Conservation (phyloP, 257 asterid species). For the Solanum dulcamara region DNA sequence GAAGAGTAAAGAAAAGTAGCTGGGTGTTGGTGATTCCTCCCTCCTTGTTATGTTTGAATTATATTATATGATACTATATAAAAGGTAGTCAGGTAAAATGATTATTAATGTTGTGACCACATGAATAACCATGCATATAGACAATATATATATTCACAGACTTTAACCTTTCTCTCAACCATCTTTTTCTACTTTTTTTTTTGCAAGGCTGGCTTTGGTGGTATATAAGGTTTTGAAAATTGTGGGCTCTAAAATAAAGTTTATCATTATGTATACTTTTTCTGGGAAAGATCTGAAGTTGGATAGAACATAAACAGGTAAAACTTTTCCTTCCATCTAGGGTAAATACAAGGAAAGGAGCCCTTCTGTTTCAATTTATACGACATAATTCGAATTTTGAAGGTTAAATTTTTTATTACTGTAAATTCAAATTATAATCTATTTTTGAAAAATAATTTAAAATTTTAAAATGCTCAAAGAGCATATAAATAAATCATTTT, state of each 20-base stretch:
- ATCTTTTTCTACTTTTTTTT: not conserved
- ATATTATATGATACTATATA: not conserved
- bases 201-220: not conserved
- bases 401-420: not conserved
- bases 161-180: conserved; percentile 1
- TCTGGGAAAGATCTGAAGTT: not conserved
- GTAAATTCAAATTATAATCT: not conserved
- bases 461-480: not conserved
- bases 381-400: not conserved
- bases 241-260: not conserved
- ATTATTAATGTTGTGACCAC: not conserved
- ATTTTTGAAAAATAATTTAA: not conserved
- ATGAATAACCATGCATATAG: not conserved
- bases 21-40: too few relatives aligned
- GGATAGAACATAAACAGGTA: not conserved
- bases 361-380: not conserved
- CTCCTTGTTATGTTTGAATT: not conserved
- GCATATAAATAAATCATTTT: too few relatives aligned
- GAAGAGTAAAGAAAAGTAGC: too few relatives aligned
- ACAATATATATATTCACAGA: not conserved
- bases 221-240: not conserved
- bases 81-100: not conserved
- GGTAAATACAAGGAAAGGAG: not conserved
- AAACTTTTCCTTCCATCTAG: not conserved
- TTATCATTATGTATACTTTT: not conserved